These are phyloP conservation scores for Dalbergia cultrata DNA, from an alignment of 306 rosid genomes.

Conservation along the genomic window DNA sequence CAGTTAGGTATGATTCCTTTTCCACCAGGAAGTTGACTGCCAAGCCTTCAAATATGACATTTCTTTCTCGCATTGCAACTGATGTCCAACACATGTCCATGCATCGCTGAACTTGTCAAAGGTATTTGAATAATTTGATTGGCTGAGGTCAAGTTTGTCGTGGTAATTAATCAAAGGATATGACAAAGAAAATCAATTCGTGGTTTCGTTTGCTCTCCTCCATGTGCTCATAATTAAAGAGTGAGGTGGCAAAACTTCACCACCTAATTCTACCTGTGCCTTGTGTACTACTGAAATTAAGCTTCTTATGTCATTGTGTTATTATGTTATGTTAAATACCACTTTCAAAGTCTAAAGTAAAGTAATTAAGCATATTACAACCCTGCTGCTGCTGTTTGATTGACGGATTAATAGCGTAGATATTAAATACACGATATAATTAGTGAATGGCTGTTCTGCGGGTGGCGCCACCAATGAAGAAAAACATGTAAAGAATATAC, in stretches of 20 bases:
- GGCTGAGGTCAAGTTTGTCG: constrained; percentile 56
- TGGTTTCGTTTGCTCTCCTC: constrained; percentile 70
- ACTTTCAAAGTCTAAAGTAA: constrained; percentile 36
- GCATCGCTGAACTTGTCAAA: constrained; percentile 56
- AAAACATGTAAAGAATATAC: constrained; percentile 35
- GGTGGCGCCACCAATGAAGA: constrained; percentile 48
- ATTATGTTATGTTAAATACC: constrained; percentile 53
- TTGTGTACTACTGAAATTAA: constrained; percentile 50
- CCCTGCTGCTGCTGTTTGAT: constrained; percentile 31
- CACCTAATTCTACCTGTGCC: constrained; percentile 74
- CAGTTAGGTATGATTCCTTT: constrained; percentile 58
- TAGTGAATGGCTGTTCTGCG: constrained; percentile 38
- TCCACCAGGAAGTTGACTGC: constrained; percentile 63
- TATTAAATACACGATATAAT: constrained; percentile 28
- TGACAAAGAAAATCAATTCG: constrained; percentile 51
- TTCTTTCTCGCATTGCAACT: constrained; percentile 51
- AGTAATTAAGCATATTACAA: background rate
- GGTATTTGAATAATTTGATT: constrained; percentile 38
- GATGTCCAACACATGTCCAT: constrained; percentile 51
- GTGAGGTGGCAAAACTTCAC: constrained; percentile 45
- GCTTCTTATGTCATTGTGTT: constrained; percentile 61
- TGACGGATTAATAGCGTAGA: constrained; percentile 35
- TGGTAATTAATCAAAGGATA: constrained; percentile 56
- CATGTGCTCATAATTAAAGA: constrained; percentile 36
- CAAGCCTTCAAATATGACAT: constrained; percentile 13